Conservation (phyloP, 305 asterid species). For the Fraxinus paxiana region DNA sequence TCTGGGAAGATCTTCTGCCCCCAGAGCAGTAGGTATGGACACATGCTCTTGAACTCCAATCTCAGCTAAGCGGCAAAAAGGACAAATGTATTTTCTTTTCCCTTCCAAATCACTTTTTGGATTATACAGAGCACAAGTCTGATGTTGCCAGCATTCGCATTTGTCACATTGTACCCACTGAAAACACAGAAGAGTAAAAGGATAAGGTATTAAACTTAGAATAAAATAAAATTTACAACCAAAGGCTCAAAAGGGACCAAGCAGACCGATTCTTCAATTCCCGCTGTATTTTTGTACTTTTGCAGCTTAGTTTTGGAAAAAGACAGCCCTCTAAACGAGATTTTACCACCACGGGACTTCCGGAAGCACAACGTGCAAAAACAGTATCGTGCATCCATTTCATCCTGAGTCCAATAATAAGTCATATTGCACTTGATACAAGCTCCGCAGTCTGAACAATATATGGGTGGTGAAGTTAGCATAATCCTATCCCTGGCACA, state of each 20-base stretch:
- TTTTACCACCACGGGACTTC: conserved; percentile 37
- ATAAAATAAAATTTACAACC: conserved; percentile 14
- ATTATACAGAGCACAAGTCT: conserved; percentile 70
- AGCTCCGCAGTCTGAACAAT: conserved; percentile 46
- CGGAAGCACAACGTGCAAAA: conserved; percentile 56
- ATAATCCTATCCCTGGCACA: conserved; percentile 41
- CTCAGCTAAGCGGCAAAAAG: conserved; percentile 58
- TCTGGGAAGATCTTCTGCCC: conserved; percentile 70
- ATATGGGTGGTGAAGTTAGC: conserved; percentile 46
- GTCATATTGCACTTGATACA: conserved; percentile 41
- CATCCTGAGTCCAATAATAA: conserved; percentile 47
- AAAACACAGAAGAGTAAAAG: conserved; percentile 25
- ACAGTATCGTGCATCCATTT: conserved; percentile 28
- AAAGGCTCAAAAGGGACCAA: conserved; percentile 18
- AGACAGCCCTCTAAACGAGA: conserved; percentile 42
- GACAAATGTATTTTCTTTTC: conserved; percentile 53
- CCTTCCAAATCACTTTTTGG: conserved; percentile 50
- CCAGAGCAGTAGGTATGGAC: conserved; percentile 37
- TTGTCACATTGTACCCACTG: conserved; percentile 83
- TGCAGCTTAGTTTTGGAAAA: conserved; percentile 42
- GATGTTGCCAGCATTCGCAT: conserved; percentile 75
- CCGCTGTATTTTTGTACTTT: conserved; percentile 44
- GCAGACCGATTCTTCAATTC: conserved; percentile 55
- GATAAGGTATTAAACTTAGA: background rate
- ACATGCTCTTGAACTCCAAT: conserved; percentile 35